These are phyloP conservation scores for Iris macrosiphon DNA, from an alignment of 106 monocot species.

Conservation along the genomic window DNA sequence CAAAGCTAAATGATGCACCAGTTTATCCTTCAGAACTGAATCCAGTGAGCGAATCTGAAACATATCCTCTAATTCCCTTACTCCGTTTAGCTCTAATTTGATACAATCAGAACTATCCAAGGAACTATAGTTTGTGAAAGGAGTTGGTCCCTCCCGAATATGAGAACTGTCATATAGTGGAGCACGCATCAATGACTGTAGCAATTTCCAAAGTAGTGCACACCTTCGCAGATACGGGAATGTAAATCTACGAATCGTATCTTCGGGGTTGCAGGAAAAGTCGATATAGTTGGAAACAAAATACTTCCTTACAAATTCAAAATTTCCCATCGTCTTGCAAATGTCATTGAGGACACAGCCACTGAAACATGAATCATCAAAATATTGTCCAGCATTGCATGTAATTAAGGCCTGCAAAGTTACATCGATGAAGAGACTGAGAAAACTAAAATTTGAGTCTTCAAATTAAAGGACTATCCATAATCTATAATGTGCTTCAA, in stretches of 20 bases:
- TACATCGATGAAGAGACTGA: background rate
- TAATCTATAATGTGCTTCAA: constrained; percentile 5
- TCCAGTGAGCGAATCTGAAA: constrained; percentile 70
- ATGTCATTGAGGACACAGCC: constrained; percentile 43
- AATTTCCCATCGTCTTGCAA: constrained; percentile 43
- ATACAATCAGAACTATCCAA: constrained; percentile 14
- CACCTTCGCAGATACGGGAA: constrained; percentile 86
- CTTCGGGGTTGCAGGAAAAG: constrained; percentile 41
- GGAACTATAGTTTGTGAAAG: constrained; percentile 5
- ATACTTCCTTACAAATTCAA: constrained; percentile 33
- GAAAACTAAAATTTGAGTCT: background rate
- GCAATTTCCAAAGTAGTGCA: constrained; percentile 66
- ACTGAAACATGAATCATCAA: constrained; percentile 41
- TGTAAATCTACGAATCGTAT: constrained; percentile 73
- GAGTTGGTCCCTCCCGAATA: constrained; percentile 32
- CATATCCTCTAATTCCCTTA: constrained; percentile 60
- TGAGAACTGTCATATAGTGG: constrained; percentile 33
- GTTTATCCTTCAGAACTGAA: constrained; percentile 41
- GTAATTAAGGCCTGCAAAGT: constrained; percentile 68
- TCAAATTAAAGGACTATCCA: background rate
- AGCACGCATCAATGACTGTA: constrained; percentile 29
- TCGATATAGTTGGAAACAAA: constrained; percentile 64
- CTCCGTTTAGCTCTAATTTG: constrained; percentile 40
- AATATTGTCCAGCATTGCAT: constrained; percentile 44
- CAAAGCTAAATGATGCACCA: constrained; percentile 42